A percentile compares a stretch with the other conserved stretches of the same genome.
phyloP scores from a whole-genome alignment of 306 rosid genomes.

The Ormosia emarginata region DNA sequence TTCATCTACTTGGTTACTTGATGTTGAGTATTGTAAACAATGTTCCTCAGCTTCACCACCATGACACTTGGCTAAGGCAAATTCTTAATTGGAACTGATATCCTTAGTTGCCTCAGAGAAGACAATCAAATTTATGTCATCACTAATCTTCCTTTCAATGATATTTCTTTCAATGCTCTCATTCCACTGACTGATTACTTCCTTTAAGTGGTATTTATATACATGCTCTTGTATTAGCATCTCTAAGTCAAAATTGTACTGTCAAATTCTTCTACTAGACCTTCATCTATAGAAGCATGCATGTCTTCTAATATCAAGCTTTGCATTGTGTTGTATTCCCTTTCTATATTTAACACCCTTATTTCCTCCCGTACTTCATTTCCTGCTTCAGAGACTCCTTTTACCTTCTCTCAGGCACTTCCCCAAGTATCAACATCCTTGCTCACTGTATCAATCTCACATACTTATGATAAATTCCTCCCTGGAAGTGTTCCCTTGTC shows the following conservation, averaged over 20 bases:
- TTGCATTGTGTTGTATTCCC: conserved; percentile 25
- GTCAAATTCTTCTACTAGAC: conserved; percentile 21
- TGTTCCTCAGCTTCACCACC: neutral
- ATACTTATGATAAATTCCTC: conserved; percentile 1
- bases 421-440: conserved; percentile 20
- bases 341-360: conserved; percentile 22
- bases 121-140: conserved; percentile 32
- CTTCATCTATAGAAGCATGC: conserved; percentile 26
- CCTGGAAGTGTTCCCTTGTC: conserved; percentile 9
- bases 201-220: conserved; percentile 26
- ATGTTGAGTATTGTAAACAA: neutral
- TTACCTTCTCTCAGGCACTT: conserved; percentile 39
- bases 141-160: conserved; percentile 44
- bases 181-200: conserved; percentile 44
- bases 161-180: conserved; percentile 27
- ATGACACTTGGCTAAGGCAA: neutral
- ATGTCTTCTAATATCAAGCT: conserved; percentile 24
- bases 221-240: conserved; percentile 32
- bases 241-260: conserved; percentile 32
- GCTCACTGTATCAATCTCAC: neutral
- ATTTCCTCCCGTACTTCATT: conserved; percentile 26
- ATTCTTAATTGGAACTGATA: conserved; percentile 13
- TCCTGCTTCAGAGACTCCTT: conserved; percentile 18
- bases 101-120: conserved; percentile 34
- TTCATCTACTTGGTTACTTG: neutral